phyloP scores from a whole-genome alignment of 2,329 filamentous ascomycete species.

The Calonectria honghensis region DNA sequence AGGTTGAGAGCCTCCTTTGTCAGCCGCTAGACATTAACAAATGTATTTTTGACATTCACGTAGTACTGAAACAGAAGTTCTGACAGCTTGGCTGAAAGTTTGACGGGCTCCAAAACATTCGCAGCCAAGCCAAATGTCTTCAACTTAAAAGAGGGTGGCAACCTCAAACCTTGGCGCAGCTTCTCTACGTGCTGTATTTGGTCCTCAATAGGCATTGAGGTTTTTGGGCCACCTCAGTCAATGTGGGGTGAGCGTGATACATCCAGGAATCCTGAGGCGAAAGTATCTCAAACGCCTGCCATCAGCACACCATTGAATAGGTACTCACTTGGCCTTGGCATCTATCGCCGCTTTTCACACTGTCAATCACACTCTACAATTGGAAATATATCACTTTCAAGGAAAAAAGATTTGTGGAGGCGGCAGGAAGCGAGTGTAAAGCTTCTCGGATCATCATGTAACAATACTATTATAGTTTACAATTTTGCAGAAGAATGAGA shows the following conservation, averaged over 20 bases:
- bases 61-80: too few relatives aligned
- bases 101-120: too few relatives aligned
- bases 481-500: neutral
- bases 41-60: too few relatives aligned
- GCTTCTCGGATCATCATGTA: neutral
- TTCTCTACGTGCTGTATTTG: too few relatives aligned
- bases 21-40: too few relatives aligned
- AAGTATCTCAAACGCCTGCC: neutral
- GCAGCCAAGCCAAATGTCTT: too few relatives aligned
- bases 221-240: neutral
- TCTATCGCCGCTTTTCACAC: neutral
- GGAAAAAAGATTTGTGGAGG: neutral
- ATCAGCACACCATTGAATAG: neutral
- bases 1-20: too few relatives aligned
- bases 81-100: too few relatives aligned
- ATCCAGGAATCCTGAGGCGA: neutral
- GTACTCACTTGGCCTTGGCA: neutral
- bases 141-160: too few relatives aligned
- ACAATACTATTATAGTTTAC: neutral
- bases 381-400: neutral
- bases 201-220: too few relatives aligned
- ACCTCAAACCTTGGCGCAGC: too few relatives aligned
- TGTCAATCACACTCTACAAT: neutral
- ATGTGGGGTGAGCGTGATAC: neutral
- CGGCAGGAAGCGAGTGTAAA: neutral